phyloP scores from a whole-genome alignment of 352 stramenopile species.

The Globisporangium camurandrum region DNA sequence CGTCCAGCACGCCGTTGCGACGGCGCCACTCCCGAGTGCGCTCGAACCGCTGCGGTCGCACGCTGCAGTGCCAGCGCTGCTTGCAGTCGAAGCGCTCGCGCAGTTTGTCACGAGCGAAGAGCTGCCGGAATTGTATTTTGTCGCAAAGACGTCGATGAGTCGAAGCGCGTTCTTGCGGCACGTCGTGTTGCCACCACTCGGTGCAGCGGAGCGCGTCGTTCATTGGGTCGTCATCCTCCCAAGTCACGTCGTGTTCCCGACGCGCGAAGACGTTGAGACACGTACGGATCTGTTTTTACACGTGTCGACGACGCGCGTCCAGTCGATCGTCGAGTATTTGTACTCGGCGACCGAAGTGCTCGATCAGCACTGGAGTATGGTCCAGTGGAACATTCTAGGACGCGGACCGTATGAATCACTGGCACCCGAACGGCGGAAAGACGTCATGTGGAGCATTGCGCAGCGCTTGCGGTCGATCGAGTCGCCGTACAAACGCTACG shows the following conservation, averaged over 20 bases:
- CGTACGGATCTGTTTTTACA: constrained; percentile 69
- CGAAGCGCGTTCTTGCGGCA: constrained; percentile 55
- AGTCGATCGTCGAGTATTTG: constrained; percentile 70
- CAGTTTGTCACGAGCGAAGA: constrained; percentile 81
- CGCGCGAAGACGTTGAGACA: constrained; percentile 65
- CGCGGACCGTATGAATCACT: constrained; percentile 73
- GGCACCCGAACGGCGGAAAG: constrained; percentile 35
- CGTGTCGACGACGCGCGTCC: constrained; percentile 62
- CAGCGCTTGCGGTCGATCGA: constrained; percentile 66
- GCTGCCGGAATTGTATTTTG: constrained; percentile 78
- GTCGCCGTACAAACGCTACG: constrained; percentile 72
- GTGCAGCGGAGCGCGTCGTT: constrained; percentile 57
- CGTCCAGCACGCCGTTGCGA: constrained; percentile 54
- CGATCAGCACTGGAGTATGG: constrained; percentile 81
- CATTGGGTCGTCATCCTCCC: constrained; percentile 73
- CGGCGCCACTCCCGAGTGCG: constrained; percentile 28
- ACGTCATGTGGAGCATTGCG: constrained; percentile 66
- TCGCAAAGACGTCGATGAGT: constrained; percentile 75
- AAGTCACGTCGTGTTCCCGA: constrained; percentile 71
- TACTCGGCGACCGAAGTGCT: constrained; percentile 80
- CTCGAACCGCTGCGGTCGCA: constrained; percentile 49
- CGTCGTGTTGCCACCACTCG: constrained; percentile 58
- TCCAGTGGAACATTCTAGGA: constrained; percentile 83
- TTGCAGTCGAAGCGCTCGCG: constrained; percentile 57
- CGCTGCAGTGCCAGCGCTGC: constrained; percentile 52